Conservation (phyloP, 306 rosid genomes). For the Ochetophila trinervis region DNA sequence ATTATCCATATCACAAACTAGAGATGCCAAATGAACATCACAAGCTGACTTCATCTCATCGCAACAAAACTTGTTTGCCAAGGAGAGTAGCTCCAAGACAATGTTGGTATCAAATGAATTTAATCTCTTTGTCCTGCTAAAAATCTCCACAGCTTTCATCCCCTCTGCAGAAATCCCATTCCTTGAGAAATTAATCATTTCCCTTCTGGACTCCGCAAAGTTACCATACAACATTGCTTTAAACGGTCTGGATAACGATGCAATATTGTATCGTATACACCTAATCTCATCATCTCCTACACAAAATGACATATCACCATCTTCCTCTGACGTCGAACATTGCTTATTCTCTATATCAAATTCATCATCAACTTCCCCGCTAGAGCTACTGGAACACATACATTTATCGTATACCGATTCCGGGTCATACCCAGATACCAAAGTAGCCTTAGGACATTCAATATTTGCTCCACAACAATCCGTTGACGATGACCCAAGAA, state of each 20-base stretch:
- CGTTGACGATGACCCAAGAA: constrained; percentile 53
- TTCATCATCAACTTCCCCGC: constrained; percentile 4
- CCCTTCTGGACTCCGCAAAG: constrained; percentile 60
- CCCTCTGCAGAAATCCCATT: constrained; percentile 59
- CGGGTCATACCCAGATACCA: constrained; percentile 59
- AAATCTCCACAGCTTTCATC: constrained; percentile 64
- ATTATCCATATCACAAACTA: constrained; percentile 61
- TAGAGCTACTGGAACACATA: constrained; percentile 28
- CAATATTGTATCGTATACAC: constrained; percentile 59
- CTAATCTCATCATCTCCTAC: constrained; percentile 65
- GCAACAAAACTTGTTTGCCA: constrained; percentile 74
- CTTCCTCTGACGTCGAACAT: constrained; percentile 60
- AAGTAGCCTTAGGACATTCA: constrained; percentile 66
- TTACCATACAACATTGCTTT: constrained; percentile 74
- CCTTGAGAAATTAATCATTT: constrained; percentile 63
- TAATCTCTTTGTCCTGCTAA: constrained; percentile 62
- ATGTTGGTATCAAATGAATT: constrained; percentile 35
- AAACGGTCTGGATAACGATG: constrained; percentile 63
- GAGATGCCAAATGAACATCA: constrained; percentile 59
- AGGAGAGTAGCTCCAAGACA: constrained; percentile 63
- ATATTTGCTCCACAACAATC: constrained; percentile 64
- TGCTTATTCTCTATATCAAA: constrained; percentile 26
- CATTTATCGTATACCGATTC: constrained; percentile 62
- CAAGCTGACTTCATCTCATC: constrained; percentile 78
- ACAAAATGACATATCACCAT: constrained; percentile 59